A percentile compares a stretch with the other conserved stretches of the same genome.
Conservation (phyloP, 2,329 filamentous ascomycete genomes). For the Zalaria sp. region DNA sequence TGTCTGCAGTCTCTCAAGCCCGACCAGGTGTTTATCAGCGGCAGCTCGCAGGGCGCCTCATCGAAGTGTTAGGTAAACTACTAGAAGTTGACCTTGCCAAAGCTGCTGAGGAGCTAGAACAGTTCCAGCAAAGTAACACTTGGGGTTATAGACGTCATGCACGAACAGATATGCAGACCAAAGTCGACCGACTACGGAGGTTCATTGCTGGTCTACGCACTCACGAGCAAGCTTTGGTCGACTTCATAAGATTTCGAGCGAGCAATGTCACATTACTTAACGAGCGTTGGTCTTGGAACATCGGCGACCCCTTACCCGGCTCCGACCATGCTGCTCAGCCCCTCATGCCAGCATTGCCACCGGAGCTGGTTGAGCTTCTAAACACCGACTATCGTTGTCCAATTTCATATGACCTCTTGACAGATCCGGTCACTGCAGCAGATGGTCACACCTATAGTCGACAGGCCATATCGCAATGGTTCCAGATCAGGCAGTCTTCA, state of each 20-base stretch:
- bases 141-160: not conserved
- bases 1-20: constrained; percentile 11
- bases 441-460: constrained; percentile 21
- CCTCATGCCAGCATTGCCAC: constrained; percentile 8
- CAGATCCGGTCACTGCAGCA: constrained; percentile 19
- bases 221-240: constrained; percentile 12
- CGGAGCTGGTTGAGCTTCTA: constrained; percentile 10
- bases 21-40: constrained; percentile 1
- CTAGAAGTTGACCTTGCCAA: constrained; percentile 8
- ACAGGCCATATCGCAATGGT: constrained; percentile 21
- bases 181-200: constrained; percentile 3
- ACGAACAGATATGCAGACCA: not conserved
- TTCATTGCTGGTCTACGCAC: constrained; percentile 9
- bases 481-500: constrained; percentile 15
- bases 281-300: constrained; percentile 13
- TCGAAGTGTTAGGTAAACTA: not conserved
- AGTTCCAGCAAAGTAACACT: not conserved
- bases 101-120: constrained; percentile 4
- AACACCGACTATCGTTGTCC: constrained; percentile 14
- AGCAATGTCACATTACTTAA: constrained; percentile 2
- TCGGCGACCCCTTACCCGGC: constrained; percentile 11
- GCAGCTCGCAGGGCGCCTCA: constrained; percentile 8
- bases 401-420: constrained; percentile 18
- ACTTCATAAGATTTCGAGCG: constrained; percentile 15
- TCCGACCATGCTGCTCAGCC: not conserved